Evolutionary conservation across 345 rosid genomes (phyloP), one percentile per base, ranked within the genome.

Genomic region (Hibiscus tridactylites): DNA sequence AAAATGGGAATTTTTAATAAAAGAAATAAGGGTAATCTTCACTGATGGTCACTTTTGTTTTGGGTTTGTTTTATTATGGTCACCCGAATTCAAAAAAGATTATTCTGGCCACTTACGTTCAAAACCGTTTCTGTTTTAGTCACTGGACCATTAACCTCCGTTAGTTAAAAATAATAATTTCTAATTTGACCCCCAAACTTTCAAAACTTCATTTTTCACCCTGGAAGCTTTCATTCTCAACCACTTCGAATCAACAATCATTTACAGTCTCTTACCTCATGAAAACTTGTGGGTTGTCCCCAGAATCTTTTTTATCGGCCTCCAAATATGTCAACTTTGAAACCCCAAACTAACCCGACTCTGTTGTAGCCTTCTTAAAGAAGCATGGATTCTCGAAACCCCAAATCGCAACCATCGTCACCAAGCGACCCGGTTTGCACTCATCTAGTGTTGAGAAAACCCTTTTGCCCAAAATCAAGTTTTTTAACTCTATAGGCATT

Each of bases 251-350:
- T 42, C 29, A 66, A 28, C 24, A 17, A 19, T 66, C 79, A 0
- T 79, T 82, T 57, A 61, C 81, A 13, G 73, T 79, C 21, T 83
- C 82, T 16, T 83, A 78, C 78, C 85, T 81, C 62, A 50, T 78
- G 0, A 71, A 74, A 6, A 52, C 52, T 16, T 77, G 57, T 70
- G 85, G 83, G 66, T 68, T 86, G 8, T 82, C 84, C 8, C 73
- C 69, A 1, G 67, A 61, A 60, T 60, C 42, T 7, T 42, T 21
- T 4, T 13, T 61, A 0, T 31, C 65, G 6, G 65, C 42, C 42
- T 31, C 42, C 65, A 29, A 61, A 61, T 3, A 15, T 33, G 44
- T 61, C 5, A 31, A 31, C 21, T 31, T 61, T 16, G 42, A 31
- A 61, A 31, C 42, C 39, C 65, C 42, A 16, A 9, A 61, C 1